phyloP scores from a whole-genome alignment of 371 early-diverging fungal species.

The Rhizopus microsporus region DNA sequence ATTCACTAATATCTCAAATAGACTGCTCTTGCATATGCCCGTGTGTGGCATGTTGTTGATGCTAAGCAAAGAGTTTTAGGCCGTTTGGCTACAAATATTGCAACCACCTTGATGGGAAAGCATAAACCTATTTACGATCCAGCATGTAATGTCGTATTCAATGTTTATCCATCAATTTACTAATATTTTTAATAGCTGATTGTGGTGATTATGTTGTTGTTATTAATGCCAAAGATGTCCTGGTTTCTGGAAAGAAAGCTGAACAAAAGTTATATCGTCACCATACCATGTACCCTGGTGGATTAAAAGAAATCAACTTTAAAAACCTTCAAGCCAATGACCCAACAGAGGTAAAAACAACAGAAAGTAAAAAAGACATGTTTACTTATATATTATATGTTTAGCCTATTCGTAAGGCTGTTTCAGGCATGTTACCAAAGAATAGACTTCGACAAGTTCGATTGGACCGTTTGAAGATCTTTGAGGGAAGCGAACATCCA shows the following conservation, averaged over 20 bases:
- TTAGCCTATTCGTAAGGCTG: conserved; percentile 86
- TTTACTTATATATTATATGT: background rate
- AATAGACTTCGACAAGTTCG: conserved; percentile 85
- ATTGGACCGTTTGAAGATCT: conserved; percentile 81
- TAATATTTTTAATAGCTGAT: conserved; percentile 66
- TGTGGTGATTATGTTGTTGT: conserved; percentile 98
- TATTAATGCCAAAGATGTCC: conserved; percentile 86
- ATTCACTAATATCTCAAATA: conserved; percentile 18
- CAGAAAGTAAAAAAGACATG: background rate
- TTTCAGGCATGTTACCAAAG: conserved; percentile 96
- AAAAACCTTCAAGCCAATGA: conserved; percentile 75
- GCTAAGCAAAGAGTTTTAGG: conserved; percentile 90
- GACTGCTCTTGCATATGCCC: conserved; percentile 91
- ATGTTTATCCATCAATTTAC: conserved; percentile 1
- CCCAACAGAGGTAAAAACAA: conserved; percentile 68
- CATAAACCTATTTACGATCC: conserved; percentile 96
- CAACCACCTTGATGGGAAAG: conserved; percentile 95
- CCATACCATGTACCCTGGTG: conserved; percentile 93
- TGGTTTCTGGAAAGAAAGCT: conserved; percentile 85
- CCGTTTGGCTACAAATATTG: conserved; percentile 83
- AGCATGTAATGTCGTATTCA: conserved; percentile 61
- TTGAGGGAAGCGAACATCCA: conserved; percentile 90
- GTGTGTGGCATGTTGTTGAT: conserved; percentile 96
- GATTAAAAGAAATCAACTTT: conserved; percentile 82
- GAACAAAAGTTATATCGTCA: conserved; percentile 88